Conservation (phyloP, 148 eudicot genomes). For the Fagopyrum esculentum region DNA sequence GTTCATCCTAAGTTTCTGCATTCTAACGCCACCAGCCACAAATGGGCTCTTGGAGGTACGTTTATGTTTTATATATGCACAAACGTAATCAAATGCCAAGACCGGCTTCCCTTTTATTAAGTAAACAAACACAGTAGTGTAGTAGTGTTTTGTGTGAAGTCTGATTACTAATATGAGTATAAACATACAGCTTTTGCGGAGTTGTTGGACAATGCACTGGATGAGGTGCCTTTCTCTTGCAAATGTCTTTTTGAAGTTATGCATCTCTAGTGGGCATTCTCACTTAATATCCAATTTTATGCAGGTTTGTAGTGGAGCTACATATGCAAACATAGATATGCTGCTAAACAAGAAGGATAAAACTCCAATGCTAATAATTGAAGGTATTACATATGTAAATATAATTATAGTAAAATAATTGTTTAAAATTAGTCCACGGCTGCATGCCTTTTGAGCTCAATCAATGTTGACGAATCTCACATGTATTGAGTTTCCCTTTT, state of each 20-base stretch:
- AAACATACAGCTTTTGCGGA: slow-evolving; percentile 76
- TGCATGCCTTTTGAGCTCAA: neutral
- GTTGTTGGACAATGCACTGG: slow-evolving; percentile 83
- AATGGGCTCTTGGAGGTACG: slow-evolving; percentile 91
- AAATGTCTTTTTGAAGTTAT: slow-evolving; percentile 3
- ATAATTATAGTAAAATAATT: neutral
- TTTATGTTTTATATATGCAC: neutral
- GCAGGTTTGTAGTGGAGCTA: slow-evolving; percentile 84
- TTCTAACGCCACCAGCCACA: slow-evolving; percentile 96
- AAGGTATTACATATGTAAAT: slow-evolving; percentile 37
- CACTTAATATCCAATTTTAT: slow-evolving; percentile 3
- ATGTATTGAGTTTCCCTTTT: neutral
- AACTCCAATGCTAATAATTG: slow-evolving; percentile 64
- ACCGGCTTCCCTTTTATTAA: neutral
- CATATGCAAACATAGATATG: slow-evolving; percentile 71
- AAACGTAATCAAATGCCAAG: neutral
- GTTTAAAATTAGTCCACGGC: neutral
- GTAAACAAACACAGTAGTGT: neutral
- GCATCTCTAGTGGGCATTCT: neutral
- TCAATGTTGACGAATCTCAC: neutral
- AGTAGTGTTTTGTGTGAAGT: neutral
- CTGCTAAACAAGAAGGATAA: slow-evolving; percentile 61
- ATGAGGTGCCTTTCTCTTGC: slow-evolving; percentile 52
- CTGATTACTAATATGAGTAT: neutral
- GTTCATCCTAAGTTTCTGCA: slow-evolving; percentile 97